A percentile compares a stretch with the other conserved stretches of the same genome.
Conservation (phyloP, 73 alveolate genomes). For the Paramecium pentaurelia region DNA sequence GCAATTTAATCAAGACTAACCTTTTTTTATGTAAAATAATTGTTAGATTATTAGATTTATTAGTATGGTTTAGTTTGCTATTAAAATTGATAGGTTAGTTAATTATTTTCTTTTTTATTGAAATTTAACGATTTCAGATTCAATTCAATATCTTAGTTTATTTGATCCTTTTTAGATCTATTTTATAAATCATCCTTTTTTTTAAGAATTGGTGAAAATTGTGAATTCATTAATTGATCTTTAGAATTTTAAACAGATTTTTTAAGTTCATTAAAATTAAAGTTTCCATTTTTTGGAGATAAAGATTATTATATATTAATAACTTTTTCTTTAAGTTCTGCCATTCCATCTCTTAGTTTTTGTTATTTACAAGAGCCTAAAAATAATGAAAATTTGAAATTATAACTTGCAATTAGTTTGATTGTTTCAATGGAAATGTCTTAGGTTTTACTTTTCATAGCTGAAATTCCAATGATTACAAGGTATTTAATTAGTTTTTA, state of each 20-base stretch:
- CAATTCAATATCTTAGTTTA: background rate
- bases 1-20: background rate
- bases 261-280: background rate
- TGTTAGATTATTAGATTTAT: background rate
- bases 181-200: background rate
- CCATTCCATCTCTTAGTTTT: background rate
- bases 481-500: background rate
- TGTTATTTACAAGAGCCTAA: constrained; percentile 7
- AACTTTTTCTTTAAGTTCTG: background rate
- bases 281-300: background rate
- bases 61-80: background rate
- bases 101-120: background rate
- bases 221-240: background rate
- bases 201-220: background rate
- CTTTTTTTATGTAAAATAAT: background rate
- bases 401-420: background rate
- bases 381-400: background rate
- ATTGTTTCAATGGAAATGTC: background rate
- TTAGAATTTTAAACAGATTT: background rate
- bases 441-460: background rate
- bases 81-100: background rate
- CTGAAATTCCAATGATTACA: background rate
- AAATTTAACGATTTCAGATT: background rate
- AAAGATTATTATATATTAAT: background rate
- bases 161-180: background rate